Base-by-base conservation (phyloP, 1,284 basidiomycete species). In the Anthracocystis setariae region DNA sequence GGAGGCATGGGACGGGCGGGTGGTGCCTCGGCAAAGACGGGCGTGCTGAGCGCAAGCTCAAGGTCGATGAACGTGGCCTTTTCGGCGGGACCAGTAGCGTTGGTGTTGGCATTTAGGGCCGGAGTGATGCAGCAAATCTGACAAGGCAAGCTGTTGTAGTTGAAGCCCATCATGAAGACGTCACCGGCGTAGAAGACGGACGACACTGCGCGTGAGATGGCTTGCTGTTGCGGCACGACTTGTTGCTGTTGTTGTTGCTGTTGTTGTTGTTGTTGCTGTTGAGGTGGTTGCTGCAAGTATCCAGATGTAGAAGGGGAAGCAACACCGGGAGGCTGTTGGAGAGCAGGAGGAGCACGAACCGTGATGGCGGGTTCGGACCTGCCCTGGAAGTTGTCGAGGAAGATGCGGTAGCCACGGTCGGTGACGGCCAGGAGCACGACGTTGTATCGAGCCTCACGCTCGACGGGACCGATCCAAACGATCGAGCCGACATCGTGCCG, bases 341-440 rank as follows among this genome's bases (percentile, higher is more conserved):
- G 68, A 25, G 62, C 66, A 10, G 71, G 66, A 43, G 71, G 71
- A 24, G 66, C 66, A 9, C 62, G 54, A 8, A 61, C 66, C 4
- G 71, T 66, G 51, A 69, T 66, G 39, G 66, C 62, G 25, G 66
- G 71, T 46, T 73, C 66, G 24, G 68, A 71, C 20, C 74, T 61
- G 37, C 76, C 73, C 42, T 77, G 73, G 57, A 76, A 76, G 51
- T 77, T 76, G 55, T 77, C 73, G 39, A 82, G 71, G 57, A 80
- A 82, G 56, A 82, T 76, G 23, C 81, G 70, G 46, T 78, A 76
- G 52, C 81, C 81, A 12, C 72, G 73, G 37, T 75, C 76, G 23
- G 81, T 82, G 50, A 81, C 76, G 1, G 81, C 81, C 13, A 82
- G 72, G 18, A 82, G 60, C 38, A 75, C 57, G 21, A 73, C 74